These are phyloP conservation scores for Entrophospora sp. DNA, from an alignment of 192 early-diverging fungal species.

Conservation along the genomic window DNA sequence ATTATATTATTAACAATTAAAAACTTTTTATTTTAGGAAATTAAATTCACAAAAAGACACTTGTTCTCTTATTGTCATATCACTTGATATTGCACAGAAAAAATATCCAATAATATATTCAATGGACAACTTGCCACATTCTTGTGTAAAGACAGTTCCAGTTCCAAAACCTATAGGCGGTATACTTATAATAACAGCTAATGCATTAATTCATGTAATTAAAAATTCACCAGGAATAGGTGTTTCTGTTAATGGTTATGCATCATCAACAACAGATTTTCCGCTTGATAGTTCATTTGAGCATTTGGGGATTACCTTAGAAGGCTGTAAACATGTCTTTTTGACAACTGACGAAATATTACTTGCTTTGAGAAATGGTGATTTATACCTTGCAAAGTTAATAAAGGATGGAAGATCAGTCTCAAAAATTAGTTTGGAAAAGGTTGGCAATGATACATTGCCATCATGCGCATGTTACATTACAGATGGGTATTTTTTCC, in stretches of 20 bases:
- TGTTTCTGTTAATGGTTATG: constrained; percentile 66
- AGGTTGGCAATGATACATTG: constrained; percentile 38
- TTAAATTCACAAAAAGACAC: constrained; percentile 62
- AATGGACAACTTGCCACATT: constrained; percentile 72
- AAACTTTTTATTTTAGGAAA: too few relatives aligned
- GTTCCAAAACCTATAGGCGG: constrained; percentile 83
- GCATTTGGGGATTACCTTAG: constrained; percentile 61
- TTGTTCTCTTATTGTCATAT: constrained; percentile 69
- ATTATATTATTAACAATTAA: neutral
- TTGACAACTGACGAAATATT: constrained; percentile 65
- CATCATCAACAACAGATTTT: constrained; percentile 36
- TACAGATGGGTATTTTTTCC: constrained; percentile 54
- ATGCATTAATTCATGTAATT: constrained; percentile 76
- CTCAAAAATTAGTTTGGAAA: constrained; percentile 53
- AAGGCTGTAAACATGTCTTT: constrained; percentile 53
- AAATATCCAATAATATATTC: constrained; percentile 77
- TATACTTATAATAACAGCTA: constrained; percentile 68
- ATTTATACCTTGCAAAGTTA: constrained; percentile 63
- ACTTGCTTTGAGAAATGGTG: constrained; percentile 63
- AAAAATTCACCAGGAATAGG: constrained; percentile 75
- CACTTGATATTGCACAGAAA: constrained; percentile 69
- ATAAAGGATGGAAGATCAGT: constrained; percentile 73
- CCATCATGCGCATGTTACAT: constrained; percentile 44
- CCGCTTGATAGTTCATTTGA: constrained; percentile 38
- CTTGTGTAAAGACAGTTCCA: constrained; percentile 57